Conservation (phyloP, 2,329 filamentous ascomycete genomes). For the Aspergillus sp. region DNA sequence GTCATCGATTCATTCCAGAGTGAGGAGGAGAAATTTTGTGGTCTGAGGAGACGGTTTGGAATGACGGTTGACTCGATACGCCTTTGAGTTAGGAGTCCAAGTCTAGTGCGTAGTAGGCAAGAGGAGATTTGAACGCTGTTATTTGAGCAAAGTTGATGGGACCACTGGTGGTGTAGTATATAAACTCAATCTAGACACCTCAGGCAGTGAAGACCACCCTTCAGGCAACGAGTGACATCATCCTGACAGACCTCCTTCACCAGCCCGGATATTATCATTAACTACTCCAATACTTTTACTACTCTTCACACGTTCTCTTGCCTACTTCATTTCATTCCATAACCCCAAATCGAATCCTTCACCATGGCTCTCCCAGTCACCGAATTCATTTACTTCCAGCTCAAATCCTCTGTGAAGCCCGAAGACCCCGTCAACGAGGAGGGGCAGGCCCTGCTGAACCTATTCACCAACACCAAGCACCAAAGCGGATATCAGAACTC, state of each 20-base stretch:
- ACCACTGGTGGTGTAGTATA: not conserved
- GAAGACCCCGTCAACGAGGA: conserved; percentile 36
- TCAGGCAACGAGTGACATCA: not conserved
- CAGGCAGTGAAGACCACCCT: not conserved
- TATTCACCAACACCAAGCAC: conserved; percentile 29
- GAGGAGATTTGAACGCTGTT: too few relatives aligned
- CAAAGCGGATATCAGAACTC: conserved; percentile 37
- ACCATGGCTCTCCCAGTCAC: conserved; percentile 18
- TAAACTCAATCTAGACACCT: not conserved
- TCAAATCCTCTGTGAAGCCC: conserved; percentile 37
- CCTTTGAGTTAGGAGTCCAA: too few relatives aligned
- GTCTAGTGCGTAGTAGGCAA: too few relatives aligned
- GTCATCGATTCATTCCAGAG: conserved; percentile 26
- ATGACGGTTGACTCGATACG: too few relatives aligned
- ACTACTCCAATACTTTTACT: not conserved
- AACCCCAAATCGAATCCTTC: not conserved
- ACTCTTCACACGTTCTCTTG: not conserved
- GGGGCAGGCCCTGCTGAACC: conserved; percentile 29
- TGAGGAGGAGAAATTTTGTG: too few relatives aligned
- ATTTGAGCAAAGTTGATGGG: too few relatives aligned
- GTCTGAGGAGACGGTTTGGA: too few relatives aligned
- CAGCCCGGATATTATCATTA: not conserved
- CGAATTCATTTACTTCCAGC: conserved; percentile 39
- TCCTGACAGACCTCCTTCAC: not conserved
- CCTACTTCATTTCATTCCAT: not conserved